phyloP scores from a whole-genome alignment of 495 filamentous ascomycete genomes.

The Trypethelium eluteriae region DNA sequence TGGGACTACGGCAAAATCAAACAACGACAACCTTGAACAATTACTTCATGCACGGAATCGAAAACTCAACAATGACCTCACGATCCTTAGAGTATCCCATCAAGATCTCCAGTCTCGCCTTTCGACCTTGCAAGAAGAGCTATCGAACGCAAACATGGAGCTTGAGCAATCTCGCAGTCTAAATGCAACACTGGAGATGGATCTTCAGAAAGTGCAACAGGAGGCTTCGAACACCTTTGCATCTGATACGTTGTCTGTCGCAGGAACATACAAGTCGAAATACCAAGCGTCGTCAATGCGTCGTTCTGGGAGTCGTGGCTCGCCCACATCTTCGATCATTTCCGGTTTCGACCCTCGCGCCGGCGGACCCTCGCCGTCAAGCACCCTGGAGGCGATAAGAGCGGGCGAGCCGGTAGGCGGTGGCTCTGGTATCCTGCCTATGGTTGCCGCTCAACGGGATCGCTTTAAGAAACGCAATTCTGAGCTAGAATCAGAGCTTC shows the following conservation, averaged over 20 bases:
- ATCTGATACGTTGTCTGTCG: constrained; percentile 79
- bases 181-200: constrained; percentile 84
- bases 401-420: constrained; percentile 69
- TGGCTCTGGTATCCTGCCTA: constrained; percentile 86
- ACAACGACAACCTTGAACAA: constrained; percentile 80
- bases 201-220: constrained; percentile 78
- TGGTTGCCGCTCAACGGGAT: constrained; percentile 96
- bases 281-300: constrained; percentile 69
- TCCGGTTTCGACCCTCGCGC: constrained; percentile 77
- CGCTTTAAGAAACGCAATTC: constrained; percentile 94
- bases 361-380: constrained; percentile 28
- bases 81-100: constrained; percentile 84
- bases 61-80: constrained; percentile 88
- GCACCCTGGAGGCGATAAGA: constrained; percentile 50
- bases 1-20: constrained; percentile 48
- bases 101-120: constrained; percentile 81
- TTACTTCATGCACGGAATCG: constrained; percentile 88
- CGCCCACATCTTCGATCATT: constrained; percentile 95
- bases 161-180: constrained; percentile 77
- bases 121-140: constrained; percentile 69
- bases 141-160: constrained; percentile 75
- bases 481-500: constrained; percentile 85
- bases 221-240: constrained; percentile 77
- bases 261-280: constrained; percentile 81
- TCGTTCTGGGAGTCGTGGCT: constrained; percentile 53